Conservation (phyloP, 768 basidiomycete genomes). For the Pleurotus djamor region DNA sequence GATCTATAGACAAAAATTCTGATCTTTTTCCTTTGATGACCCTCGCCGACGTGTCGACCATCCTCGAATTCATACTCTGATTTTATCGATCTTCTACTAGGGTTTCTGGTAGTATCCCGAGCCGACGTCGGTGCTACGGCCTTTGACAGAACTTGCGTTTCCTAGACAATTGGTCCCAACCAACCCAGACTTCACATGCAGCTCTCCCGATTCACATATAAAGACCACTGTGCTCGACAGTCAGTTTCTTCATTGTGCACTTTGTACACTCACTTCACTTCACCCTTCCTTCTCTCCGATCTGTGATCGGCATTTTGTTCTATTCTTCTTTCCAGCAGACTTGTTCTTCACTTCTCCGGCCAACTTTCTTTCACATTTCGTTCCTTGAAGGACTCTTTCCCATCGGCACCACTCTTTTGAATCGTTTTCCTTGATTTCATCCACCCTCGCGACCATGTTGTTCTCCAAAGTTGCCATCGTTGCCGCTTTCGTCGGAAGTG, state of each 20-base stretch:
- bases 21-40: too few relatives aligned
- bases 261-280: conserved; percentile 7
- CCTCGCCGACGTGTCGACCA: too few relatives aligned
- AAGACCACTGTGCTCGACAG: background rate
- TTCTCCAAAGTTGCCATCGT: conserved; percentile 3
- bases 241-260: conserved; percentile 1
- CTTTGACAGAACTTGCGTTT: background rate
- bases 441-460: background rate
- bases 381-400: background rate
- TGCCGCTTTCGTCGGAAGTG: background rate
- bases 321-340: background rate
- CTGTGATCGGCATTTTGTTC: conserved; percentile 8
- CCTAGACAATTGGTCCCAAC: background rate
- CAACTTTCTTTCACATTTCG: conserved; percentile 3
- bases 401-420: background rate
- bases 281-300: background rate
- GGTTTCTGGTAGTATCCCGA: too few relatives aligned
- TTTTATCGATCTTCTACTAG: too few relatives aligned
- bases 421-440: background rate
- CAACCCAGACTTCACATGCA: conserved; percentile 1
- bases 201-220: background rate
- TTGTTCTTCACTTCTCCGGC: background rate
- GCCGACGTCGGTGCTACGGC: background rate
- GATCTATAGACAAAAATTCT: too few relatives aligned
- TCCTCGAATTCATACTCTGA: too few relatives aligned